Evolutionary conservation across 2,329 filamentous ascomycete species (phyloP), one percentile per base, ranked within the genome.

Genomic region (Fusarium sp.): DNA sequence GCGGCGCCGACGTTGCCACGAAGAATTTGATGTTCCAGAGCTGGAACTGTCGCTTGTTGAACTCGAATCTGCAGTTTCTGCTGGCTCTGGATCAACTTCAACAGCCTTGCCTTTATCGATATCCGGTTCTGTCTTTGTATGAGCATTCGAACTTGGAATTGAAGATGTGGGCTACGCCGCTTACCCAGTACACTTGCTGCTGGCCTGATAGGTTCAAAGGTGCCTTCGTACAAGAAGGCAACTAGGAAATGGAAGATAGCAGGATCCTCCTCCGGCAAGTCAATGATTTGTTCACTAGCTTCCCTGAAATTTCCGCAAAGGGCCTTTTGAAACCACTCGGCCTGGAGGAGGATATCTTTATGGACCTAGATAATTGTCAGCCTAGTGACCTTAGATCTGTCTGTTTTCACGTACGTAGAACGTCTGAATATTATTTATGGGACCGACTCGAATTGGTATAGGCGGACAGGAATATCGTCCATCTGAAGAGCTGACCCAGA

Each of bases 221-320:
- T 80, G 20, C 78, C 80, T 66, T 85, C 83, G 66, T 85, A 85
- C 13, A 85, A 74, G 51, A 81, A 85, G n/a, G 83, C 82, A 36
- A 86, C 76, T 41, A 86, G 73, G 64, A 85, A 84, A 59, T 84
- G 82, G 63, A 86, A 86, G 46, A 84, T 80, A 55, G 80, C 80
- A 4, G 84, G 83, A 65, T 85, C 80, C 62, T 86, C 84, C 59
- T 86, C 84, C 0, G 83, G 83, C 2, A 86, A 75, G 68, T 84
- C 78, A 52, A 86, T 80, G 15, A 79, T 78, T 63, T 85, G 82
- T 16, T 80, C 77, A 20, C 76, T 77, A 3, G 82, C 80, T 69
- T 86, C 84, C 51, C 71, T 78, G 67, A 85, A 86, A 28, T 77
- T 75, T 36, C 84, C 83, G 61, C 81, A 81, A 8, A 86, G 77